phyloP scores from a whole-genome alignment of 2,329 filamentous ascomycete species.

The Phialocephala sp. region DNA sequence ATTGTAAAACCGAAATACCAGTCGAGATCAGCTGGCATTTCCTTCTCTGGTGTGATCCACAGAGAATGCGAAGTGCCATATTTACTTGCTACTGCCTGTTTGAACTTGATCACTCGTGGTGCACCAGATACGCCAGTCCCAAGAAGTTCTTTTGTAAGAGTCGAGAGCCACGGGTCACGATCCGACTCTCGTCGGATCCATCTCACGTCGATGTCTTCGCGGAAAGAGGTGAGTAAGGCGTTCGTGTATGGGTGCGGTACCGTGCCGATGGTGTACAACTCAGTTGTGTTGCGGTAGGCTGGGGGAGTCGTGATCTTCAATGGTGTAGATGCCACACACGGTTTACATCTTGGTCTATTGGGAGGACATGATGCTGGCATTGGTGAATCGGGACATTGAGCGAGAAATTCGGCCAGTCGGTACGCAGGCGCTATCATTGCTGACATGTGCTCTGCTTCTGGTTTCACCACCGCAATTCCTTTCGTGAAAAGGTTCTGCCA shows the following conservation, averaged over 20 bases:
- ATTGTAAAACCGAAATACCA: constrained; percentile 91
- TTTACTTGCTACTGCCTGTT: constrained; percentile 78
- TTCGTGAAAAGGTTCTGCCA: constrained; percentile 81
- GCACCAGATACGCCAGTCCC: constrained; percentile 66
- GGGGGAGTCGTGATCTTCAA: constrained; percentile 71
- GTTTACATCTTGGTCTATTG: constrained; percentile 74
- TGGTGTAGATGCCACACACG: constrained; percentile 69
- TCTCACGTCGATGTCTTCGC: constrained; percentile 63
- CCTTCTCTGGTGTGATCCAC: constrained; percentile 79
- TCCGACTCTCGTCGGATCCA: constrained; percentile 71
- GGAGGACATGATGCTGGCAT: constrained; percentile 82
- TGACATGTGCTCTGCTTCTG: constrained; percentile 76
- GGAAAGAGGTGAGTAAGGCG: constrained; percentile 67
- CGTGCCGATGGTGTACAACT: constrained; percentile 80
- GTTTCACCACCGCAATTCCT: constrained; percentile 83
- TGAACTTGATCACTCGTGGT: constrained; percentile 74
- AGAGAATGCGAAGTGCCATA: constrained; percentile 68
- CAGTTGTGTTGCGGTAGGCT: constrained; percentile 73
- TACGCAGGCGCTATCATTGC: constrained; percentile 72
- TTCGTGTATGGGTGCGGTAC: constrained; percentile 93
- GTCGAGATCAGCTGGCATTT: constrained; percentile 69
- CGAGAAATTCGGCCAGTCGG: constrained; percentile 75
- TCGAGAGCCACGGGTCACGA: constrained; percentile 80
- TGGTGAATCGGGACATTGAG: constrained; percentile 75
- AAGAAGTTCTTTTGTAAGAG: constrained; percentile 72